Base-by-base conservation (phyloP, 495 filamentous ascomycete genomes). In the Hyaloscypha finlandica region DNA sequence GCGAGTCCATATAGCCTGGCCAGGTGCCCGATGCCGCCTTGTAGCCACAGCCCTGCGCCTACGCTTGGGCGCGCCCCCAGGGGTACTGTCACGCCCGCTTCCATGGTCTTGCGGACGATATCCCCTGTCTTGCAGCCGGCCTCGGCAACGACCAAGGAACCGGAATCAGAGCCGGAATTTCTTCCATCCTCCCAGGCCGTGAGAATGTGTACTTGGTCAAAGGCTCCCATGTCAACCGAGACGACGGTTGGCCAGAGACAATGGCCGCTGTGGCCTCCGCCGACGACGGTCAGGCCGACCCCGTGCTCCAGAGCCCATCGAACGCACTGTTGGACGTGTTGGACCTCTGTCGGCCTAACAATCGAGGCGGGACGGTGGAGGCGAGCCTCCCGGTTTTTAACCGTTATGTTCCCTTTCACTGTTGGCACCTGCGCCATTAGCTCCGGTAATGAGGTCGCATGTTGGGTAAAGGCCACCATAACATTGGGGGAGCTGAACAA, bases 21-120 rank as follows among this genome's bases (percentile, higher is more conserved):
- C 59, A 89, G 77, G 73, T 88, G 85, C 14, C 86, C 86, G 55
- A 90, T 86, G 70, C 86, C 86, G 64, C 86, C 87, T 79, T 90
- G 86, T 59, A 90, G 76, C 85, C 84, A 88, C 51, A 85, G 68
- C 30, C 87, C 86, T 6, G 84, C 82, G 39, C 86, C 87, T 55
- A 89, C 86, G 64, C 86, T 87, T 71, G 86, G 87, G 48, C 86
- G 83, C 42, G 83, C 66, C 8, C 86, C 87, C 51, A 89, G 72
- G 4, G 87, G 87, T 30, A 89, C 83, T 70, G 83, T 85, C 63
- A 89, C 4, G 45, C 81, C 83, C 8, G 64, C 75, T 35, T 65
- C 74, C 80, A 84, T 83, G 64, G 85, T 71, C 65, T 80, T 80
- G 63, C 71, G 69, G 71, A 88, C 61, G 70, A 90, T 84, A 73